Conservation (phyloP, 805 yeast species). For the Schwanniomyces yamadae region DNA sequence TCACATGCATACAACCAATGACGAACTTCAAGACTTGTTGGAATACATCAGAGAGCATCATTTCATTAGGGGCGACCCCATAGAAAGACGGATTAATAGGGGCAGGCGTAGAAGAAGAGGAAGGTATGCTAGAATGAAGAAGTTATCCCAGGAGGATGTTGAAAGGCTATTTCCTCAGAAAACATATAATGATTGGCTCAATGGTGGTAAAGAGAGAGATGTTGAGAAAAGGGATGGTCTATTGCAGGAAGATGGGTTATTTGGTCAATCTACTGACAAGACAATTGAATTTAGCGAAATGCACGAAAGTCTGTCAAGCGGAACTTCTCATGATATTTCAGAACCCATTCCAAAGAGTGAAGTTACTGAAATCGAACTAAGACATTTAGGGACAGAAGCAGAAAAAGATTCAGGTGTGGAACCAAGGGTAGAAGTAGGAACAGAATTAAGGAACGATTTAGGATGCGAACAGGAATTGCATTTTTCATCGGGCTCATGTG, state of each 20-base stretch:
- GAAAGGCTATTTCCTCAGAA: conserved; percentile 58
- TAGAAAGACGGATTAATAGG: conserved; percentile 27
- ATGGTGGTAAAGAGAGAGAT: conserved; percentile 58
- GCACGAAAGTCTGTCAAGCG: conserved; percentile 1
- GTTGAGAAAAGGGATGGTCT: conserved; percentile 42
- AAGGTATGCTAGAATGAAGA: conserved; percentile 47
- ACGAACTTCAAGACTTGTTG: conserved; percentile 35
- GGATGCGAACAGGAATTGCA: conserved; percentile 26
- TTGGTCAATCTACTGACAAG: not conserved
- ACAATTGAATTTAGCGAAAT: conserved; percentile 3
- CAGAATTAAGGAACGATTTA: not conserved
- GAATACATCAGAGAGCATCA: conserved; percentile 34
- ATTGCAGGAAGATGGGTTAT: conserved; percentile 35
- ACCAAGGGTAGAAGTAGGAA: not conserved
- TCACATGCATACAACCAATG: conserved; percentile 9
- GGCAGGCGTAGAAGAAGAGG: conserved; percentile 41
- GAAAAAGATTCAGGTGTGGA: no score
- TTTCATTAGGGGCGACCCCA: conserved; percentile 28
- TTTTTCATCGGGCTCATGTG: conserved; percentile 69
- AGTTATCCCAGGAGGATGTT: conserved; percentile 56
- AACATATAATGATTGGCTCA: conserved; percentile 58
- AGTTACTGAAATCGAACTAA: conserved; percentile 6
- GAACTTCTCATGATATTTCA: not conserved
- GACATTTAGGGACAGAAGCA: conserved; percentile 1
- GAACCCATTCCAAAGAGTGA: conserved; percentile 5